phyloP scores from a whole-genome alignment of 2,329 filamentous ascomycete genomes.

The Aspergillus ruber region DNA sequence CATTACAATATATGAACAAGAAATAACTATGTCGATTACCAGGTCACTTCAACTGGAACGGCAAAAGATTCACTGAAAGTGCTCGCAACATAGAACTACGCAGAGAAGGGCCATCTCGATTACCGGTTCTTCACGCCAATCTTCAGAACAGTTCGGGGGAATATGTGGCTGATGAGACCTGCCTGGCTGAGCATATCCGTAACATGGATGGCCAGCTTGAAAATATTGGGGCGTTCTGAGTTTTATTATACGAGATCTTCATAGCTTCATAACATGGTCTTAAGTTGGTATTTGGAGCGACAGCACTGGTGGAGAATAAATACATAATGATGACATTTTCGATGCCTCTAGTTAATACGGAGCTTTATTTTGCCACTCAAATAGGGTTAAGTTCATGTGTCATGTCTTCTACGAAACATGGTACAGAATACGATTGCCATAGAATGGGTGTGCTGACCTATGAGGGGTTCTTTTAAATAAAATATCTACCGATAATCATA shows the following conservation, averaged over 20 bases:
- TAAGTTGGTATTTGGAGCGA: not conserved
- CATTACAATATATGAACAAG: not conserved
- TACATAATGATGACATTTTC: not conserved
- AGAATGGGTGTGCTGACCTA: not conserved
- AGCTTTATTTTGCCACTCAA: not conserved
- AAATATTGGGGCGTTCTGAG: not conserved
- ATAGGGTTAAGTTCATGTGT: not conserved
- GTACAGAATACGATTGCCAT: not conserved
- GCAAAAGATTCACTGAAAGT: constrained; percentile 8
- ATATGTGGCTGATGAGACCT: constrained; percentile 2
- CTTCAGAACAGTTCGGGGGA: constrained; percentile 6
- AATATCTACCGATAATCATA: too few relatives aligned
- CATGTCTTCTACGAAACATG: not conserved
- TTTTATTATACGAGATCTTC: too few relatives aligned
- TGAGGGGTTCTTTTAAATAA: not conserved
- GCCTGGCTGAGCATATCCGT: constrained; percentile 7
- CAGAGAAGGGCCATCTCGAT: constrained; percentile 9
- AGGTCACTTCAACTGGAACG: constrained; percentile 13
- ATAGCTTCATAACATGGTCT: too few relatives aligned
- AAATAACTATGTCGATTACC: not conserved
- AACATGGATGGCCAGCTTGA: constrained; percentile 12
- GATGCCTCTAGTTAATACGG: not conserved
- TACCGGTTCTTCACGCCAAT: constrained; percentile 10
- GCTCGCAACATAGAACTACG: constrained; percentile 6
- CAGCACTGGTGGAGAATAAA: not conserved